Base-by-base conservation (phyloP, 345 rosid genomes). In the Citrus maxima region DNA sequence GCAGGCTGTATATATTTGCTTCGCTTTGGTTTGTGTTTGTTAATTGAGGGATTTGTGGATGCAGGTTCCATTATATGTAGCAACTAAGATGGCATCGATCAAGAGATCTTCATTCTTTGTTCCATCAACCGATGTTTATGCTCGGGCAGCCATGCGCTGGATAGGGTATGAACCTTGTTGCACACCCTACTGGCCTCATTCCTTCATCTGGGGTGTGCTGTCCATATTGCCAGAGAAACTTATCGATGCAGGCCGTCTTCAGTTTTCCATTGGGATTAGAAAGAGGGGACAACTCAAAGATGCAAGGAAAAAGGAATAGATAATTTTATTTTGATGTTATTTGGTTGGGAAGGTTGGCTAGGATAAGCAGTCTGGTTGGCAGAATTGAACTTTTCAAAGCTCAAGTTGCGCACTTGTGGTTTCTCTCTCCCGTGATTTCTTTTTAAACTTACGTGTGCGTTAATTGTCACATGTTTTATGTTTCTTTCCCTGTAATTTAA, bases 131-230 rank as follows among this genome's bases (percentile, higher is more conserved):
- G 93, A 93, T 16, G 88, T 89, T 49, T 93, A 93, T 79, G 94
- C 92, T 71, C 74, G 80, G 58, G 93, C 92, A 73, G 92, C 85
- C 42, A 14, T 93, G 83, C 88, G 88, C 19, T 90, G 89, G 80
- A 78, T 93, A 80, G 94, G 94, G 14, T 87, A 91, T 3, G 98
- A 88, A 79, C 85, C 94, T 68, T 90, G 89, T 0, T 91, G 96
- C 90, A 90, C 92, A 3, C 94, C 96, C 0, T 91, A 90, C 88
- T 91, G 95, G 96, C 93, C 94, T 25, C 96, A 93, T 71, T 84
- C 98, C 3, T 73, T 91, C 79, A 83, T 89, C 73, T 91, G 98
- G 91, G 78, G 84, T n/a, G 77, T 91, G 75, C 59, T 80, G 22
- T 55, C 67, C 68, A 74, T 82, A n/a, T 35, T 93, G 63, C 93